phyloP scores from a whole-genome alignment of 139 green algal genomes.

The Coelastrella sp. region DNA sequence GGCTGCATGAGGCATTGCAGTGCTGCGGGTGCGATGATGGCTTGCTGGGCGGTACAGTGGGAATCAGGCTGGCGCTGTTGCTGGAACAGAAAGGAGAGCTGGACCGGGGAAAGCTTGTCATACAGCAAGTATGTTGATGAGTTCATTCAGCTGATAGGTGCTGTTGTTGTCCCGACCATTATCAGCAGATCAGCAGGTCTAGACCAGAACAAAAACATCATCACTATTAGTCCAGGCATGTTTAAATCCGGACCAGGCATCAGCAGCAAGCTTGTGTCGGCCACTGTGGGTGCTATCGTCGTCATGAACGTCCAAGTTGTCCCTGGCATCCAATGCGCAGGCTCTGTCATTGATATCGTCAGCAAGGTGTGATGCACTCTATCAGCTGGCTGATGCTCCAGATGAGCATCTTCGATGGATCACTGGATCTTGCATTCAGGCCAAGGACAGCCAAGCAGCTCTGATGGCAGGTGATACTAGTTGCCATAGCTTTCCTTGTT shows the following conservation, averaged over 20 bases:
- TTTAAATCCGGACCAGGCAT: too few relatives aligned
- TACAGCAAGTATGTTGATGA: conserved; percentile 47
- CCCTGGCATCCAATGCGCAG: too few relatives aligned
- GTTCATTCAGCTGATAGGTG: too few relatives aligned
- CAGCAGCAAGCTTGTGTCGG: background rate
- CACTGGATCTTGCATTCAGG: conserved; percentile 61
- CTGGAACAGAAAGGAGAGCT: conserved; percentile 53
- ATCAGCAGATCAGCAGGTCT: too few relatives aligned
- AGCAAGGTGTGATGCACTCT: conserved; percentile 52
- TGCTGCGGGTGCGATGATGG: conserved; percentile 56
- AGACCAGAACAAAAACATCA: too few relatives aligned
- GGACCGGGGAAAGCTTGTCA: background rate
- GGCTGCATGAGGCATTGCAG: conserved; percentile 46
- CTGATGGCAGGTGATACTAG: conserved; percentile 36
- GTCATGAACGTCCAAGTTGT: background rate
- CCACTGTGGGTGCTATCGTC: background rate
- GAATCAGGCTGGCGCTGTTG: conserved; percentile 64
- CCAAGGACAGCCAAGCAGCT: conserved; percentile 41
- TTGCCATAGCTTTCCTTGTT: background rate
- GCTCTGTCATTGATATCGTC: conserved; percentile 35
- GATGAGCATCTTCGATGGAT: conserved; percentile 72
- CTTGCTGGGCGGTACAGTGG: conserved; percentile 43
- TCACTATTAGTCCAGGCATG: too few relatives aligned
- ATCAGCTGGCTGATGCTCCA: conserved; percentile 2
- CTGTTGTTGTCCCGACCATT: too few relatives aligned